Evolutionary conservation across 2,329 filamentous ascomycete species (phyloP).

Genomic region (Intubia oerlemansii): DNA sequence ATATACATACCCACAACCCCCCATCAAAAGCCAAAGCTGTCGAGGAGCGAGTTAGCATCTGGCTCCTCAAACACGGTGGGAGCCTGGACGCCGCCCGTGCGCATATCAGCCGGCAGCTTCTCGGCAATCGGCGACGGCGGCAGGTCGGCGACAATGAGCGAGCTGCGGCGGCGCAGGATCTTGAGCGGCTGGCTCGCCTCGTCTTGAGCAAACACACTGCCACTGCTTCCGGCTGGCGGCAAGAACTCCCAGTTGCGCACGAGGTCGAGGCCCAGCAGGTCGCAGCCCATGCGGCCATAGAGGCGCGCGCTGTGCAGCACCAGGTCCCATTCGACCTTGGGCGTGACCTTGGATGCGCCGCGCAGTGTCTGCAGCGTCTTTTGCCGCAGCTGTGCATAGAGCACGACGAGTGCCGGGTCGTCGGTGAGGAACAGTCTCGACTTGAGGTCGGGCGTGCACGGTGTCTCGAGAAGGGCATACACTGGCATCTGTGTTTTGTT

Average conservation of each 20-base stretch:
- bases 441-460: conserved; percentile 45
- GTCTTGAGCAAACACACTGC: conserved; percentile 5
- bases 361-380: conserved; percentile 65
- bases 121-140: conserved; percentile 19
- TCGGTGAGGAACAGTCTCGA: conserved; percentile 71
- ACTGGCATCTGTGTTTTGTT: conserved; percentile 37
- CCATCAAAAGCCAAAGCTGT: conserved; percentile 71
- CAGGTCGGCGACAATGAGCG: conserved; percentile 59
- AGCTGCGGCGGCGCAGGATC: conserved; percentile 49
- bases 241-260: conserved; percentile 71
- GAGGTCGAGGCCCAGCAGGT: conserved; percentile 68
- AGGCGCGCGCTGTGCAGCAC: conserved; percentile 66
- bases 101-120: conserved; percentile 17
- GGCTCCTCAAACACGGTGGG: conserved; percentile 79
- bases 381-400: conserved; percentile 72
- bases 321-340: conserved; percentile 70
- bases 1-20: too few relatives aligned
- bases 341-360: conserved; percentile 63
- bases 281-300: conserved; percentile 85
- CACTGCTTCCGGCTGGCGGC: too few relatives aligned
- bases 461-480: conserved; percentile 48
- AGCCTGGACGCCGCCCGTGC: conserved; percentile 21
- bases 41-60: conserved; percentile 69
- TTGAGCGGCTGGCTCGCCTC: conserved; percentile 41
- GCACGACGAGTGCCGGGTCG: conserved; percentile 68